These are phyloP conservation scores for Aspergillus puulaauensis DNA, from an alignment of 2,329 filamentous ascomycete genomes.

Conservation along the genomic window DNA sequence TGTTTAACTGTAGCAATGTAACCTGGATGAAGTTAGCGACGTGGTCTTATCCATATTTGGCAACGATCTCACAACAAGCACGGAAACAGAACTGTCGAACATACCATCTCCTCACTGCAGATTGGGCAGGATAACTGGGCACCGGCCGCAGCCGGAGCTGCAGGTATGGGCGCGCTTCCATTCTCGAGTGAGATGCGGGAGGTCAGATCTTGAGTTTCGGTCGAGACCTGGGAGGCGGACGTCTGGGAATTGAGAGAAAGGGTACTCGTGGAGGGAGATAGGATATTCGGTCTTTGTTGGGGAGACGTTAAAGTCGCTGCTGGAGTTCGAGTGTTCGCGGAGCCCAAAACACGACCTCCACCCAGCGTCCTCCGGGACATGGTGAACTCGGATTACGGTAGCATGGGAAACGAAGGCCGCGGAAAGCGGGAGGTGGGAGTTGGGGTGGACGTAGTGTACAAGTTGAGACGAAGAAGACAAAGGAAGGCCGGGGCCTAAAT, in stretches of 20 bases:
- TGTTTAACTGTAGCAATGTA: constrained; percentile 88
- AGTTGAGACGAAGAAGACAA: not conserved
- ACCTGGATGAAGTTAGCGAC: constrained; percentile 55
- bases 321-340: constrained; percentile 76
- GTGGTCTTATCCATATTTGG: not conserved
- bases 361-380: constrained; percentile 88
- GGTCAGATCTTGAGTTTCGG: constrained; percentile 73
- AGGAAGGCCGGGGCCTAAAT: not conserved
- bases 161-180: constrained; percentile 51
- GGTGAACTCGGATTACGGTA: constrained; percentile 34
- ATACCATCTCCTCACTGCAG: constrained; percentile 95
- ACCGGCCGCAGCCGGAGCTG: constrained; percentile 55
- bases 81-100: constrained; percentile 18
- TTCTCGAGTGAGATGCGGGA: constrained; percentile 75
- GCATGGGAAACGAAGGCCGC: constrained; percentile 33
- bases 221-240: constrained; percentile 69
- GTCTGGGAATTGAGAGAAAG: constrained; percentile 74
- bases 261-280: constrained; percentile 69
- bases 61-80: not conserved
- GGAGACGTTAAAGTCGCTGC: constrained; percentile 47
- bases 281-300: constrained; percentile 43
- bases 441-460: not conserved
- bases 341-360: constrained; percentile 87
- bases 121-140: constrained; percentile 89
- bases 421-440: constrained; percentile 7